A percentile compares a stretch with the other conserved stretches of the same genome.
These are phyloP conservation scores for Trichophyton simii DNA, from an alignment of 2,329 filamentous ascomycete genomes.

Conservation along the genomic window DNA sequence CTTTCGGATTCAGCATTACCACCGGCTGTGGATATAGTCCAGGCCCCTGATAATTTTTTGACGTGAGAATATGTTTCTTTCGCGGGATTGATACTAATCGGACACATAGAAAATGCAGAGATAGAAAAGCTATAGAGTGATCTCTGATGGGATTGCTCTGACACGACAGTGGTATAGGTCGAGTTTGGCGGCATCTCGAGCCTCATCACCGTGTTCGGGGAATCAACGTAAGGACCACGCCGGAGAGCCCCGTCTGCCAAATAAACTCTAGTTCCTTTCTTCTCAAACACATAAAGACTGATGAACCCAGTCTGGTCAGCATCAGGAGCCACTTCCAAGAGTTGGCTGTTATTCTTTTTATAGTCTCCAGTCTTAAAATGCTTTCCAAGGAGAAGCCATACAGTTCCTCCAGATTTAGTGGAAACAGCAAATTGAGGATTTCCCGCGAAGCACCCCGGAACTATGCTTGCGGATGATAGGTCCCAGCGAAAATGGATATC, in stretches of 20 bases:
- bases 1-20: slow-evolving; percentile 65
- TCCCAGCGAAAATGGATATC: slow-evolving; percentile 88
- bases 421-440: slow-evolving; percentile 50
- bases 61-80: slow-evolving; percentile 47
- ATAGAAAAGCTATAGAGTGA: slow-evolving; percentile 73
- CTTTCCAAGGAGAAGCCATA: slow-evolving; percentile 77
- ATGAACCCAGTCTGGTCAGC: slow-evolving; percentile 62
- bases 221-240: slow-evolving; percentile 80
- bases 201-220: slow-evolving; percentile 76
- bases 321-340: slow-evolving; percentile 30
- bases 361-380: slow-evolving; percentile 66
- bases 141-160: slow-evolving; percentile 65
- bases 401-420: slow-evolving; percentile 43
- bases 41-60: slow-evolving; percentile 50
- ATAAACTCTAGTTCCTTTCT: slow-evolving; percentile 57
- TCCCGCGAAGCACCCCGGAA: slow-evolving; percentile 59
- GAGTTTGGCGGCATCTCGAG: slow-evolving; percentile 47
- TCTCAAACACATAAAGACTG: slow-evolving; percentile 68
- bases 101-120: slow-evolving; percentile 60
- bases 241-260: slow-evolving; percentile 59
- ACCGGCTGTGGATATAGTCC: slow-evolving; percentile 70
- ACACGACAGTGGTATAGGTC: slow-evolving; percentile 54
- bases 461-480: slow-evolving; percentile 39
- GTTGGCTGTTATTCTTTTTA: slow-evolving; percentile 6
- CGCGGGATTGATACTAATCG: slow-evolving; percentile 51